Evolutionary conservation across 768 basidiomycete genomes (phyloP).

Genomic region (Tricholoma bakamatsutake): DNA sequence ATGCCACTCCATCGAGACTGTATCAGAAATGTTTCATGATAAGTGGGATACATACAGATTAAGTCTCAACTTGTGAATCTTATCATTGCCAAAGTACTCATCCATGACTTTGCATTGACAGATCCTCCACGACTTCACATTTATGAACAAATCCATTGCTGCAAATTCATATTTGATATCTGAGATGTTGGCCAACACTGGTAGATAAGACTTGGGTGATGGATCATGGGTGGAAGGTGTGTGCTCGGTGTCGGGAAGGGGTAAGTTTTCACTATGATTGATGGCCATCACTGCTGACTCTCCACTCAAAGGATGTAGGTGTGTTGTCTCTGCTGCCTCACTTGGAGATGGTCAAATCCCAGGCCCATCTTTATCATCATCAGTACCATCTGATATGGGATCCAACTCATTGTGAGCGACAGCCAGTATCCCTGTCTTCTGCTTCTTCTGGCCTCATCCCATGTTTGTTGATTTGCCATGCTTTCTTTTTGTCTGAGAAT

Average conservation of each 20-base stretch:
- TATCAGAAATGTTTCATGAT: too few relatives aligned
- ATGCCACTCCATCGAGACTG: neutral
- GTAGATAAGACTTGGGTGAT: neutral
- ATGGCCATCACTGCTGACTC: neutral
- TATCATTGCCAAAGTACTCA: neutral
- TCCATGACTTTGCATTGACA: neutral
- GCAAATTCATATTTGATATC: neutral
- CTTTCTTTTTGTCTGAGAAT: neutral
- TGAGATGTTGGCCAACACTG: neutral
- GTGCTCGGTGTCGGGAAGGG: neutral
- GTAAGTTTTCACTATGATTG: neutral
- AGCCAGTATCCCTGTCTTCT: neutral
- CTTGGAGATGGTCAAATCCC: neutral
- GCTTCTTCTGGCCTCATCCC: neutral
- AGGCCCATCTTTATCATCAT: neutral
- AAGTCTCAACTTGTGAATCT: slow-evolving; percentile 2
- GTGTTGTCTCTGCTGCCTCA: neutral
- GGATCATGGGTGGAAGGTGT: neutral
- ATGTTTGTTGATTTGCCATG: neutral
- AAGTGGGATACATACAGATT: too few relatives aligned
- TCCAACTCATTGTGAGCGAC: neutral
- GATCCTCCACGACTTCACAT: neutral
- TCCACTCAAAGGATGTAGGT: neutral
- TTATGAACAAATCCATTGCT: neutral
- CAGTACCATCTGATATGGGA: neutral